A percentile compares a stretch with the other conserved stretches of the same genome.
Evolutionary conservation across 1,139 yeast species (phyloP).

Genomic region (Casaregolazyma lundiana): DNA sequence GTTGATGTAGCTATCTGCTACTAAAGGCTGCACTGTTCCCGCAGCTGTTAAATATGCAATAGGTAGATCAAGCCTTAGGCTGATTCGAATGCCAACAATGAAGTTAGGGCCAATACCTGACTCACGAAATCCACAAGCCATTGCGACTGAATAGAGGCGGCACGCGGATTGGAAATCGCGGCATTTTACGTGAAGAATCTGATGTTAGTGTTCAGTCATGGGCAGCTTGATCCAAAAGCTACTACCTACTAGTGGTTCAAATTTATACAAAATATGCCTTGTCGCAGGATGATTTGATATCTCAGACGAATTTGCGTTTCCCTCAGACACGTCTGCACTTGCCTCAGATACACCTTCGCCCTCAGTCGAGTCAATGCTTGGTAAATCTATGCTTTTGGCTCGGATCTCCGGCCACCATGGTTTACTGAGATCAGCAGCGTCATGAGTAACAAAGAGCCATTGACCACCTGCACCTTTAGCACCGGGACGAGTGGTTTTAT

Average conservation of each 20-base stretch:
- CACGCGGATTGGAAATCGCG: constrained; percentile 56
- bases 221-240: not conserved
- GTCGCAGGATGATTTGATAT: constrained; percentile 27
- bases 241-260: constrained; percentile 61
- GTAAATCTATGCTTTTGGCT: too few species aligned
- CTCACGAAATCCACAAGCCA: constrained; percentile 84
- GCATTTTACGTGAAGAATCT: constrained; percentile 75
- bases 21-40: constrained; percentile 40
- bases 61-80: constrained; percentile 69
- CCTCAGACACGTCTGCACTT: not conserved
- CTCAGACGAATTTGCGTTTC: not conserved
- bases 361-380: not conserved
- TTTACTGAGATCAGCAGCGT: constrained; percentile 41
- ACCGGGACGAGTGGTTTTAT: constrained; percentile 47
- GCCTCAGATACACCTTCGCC: not conserved
- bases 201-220: not conserved
- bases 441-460: constrained; percentile 83
- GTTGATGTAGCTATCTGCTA: constrained; percentile 45
- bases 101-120: constrained; percentile 78
- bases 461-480: constrained; percentile 84
- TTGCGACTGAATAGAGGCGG: constrained; percentile 61
- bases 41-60: constrained; percentile 46
- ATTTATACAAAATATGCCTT: constrained; percentile 65
- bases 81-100: constrained; percentile 72
- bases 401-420: constrained; percentile 48